These are phyloP conservation scores for Biscogniauxia marginata DNA, from an alignment of 2,329 filamentous ascomycete species.

Conservation along the genomic window DNA sequence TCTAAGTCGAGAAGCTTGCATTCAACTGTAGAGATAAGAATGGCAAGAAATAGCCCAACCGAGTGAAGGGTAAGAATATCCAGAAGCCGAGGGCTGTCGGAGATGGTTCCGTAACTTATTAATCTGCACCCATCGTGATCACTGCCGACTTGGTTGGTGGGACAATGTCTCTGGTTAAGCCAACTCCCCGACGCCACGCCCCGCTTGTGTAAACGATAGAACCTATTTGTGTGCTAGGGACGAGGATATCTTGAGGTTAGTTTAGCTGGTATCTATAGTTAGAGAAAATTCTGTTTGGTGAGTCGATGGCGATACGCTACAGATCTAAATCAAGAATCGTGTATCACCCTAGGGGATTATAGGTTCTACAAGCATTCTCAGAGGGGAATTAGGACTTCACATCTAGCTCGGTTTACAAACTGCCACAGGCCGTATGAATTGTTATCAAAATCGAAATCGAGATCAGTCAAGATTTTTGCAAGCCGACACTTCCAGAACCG, in stretches of 20 bases:
- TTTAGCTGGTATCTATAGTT: neutral
- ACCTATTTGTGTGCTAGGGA: neutral
- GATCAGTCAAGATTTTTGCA: no score
- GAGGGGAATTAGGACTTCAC: neutral
- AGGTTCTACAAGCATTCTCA: neutral
- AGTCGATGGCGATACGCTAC: neutral
- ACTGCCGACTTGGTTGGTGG: neutral
- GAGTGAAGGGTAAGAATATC: neutral
- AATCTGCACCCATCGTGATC: neutral
- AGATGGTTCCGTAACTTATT: neutral
- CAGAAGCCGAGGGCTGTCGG: neutral
- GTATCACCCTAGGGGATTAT: neutral
- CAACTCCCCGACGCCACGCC: neutral
- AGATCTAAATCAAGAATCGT: neutral
- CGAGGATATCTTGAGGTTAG: neutral
- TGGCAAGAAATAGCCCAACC: neutral
- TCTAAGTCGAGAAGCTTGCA: neutral
- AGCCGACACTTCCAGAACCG: no score
- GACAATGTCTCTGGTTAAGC: neutral
- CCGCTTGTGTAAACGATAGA: neutral
- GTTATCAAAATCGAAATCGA: no score
- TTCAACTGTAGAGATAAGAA: neutral
- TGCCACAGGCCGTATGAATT: neutral
- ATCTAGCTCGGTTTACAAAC: neutral
- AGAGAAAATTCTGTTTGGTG: neutral